Evolutionary conservation across 2,329 filamentous ascomycete species (phyloP).

Genomic region (Dactylellina parvicollis): DNA sequence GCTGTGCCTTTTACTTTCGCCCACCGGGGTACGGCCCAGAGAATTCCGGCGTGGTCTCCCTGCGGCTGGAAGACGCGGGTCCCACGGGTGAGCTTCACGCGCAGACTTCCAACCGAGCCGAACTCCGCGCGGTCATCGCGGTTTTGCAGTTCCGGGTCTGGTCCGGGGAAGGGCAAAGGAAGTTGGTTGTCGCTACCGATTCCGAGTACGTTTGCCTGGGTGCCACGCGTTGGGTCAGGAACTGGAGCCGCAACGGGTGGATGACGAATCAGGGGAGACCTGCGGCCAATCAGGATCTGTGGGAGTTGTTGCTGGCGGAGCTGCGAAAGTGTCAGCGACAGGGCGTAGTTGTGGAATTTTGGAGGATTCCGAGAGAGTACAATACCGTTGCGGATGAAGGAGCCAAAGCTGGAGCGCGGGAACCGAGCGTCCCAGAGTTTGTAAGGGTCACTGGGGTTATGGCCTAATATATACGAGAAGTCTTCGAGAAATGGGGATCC

Average conservation of each 20-base stretch:
- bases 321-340: constrained; percentile 45
- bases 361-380: constrained; percentile 64
- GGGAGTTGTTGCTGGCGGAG: constrained; percentile 65
- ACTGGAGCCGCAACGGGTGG: constrained; percentile 66
- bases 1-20: constrained; percentile 50
- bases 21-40: neutral
- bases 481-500: no score
- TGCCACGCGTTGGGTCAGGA: constrained; percentile 62
- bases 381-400: constrained; percentile 63
- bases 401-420: constrained; percentile 60
- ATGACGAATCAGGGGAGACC: constrained; percentile 58
- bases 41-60: constrained; percentile 54
- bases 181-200: constrained; percentile 67
- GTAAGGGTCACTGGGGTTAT: no score
- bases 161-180: constrained; percentile 62
- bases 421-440: neutral
- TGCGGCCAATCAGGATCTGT: constrained; percentile 68
- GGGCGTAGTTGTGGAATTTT: constrained; percentile 64
- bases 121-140: constrained; percentile 68
- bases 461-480: no score
- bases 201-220: constrained; percentile 66
- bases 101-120: constrained; percentile 68
- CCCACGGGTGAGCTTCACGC: constrained; percentile 61
- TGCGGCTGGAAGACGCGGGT: constrained; percentile 63
- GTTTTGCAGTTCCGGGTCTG: constrained; percentile 65